Conservation (phyloP, 2,329 filamentous ascomycete species). For the Cytospora paraplurivora region DNA sequence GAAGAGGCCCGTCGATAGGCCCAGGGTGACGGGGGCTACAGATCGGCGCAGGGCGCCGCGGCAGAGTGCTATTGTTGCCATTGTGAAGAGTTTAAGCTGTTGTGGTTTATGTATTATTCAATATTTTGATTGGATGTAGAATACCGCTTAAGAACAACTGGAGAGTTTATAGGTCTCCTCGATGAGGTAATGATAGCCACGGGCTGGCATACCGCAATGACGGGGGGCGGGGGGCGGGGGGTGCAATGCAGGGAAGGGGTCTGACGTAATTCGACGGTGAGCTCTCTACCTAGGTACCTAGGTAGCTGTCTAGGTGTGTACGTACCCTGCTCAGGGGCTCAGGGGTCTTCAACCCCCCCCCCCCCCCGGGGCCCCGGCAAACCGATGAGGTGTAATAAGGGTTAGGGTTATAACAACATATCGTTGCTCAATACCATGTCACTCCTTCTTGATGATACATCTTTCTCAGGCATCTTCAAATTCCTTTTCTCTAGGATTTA, state of each 20-base stretch:
- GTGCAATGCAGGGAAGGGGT: background rate
- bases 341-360: too few species aligned
- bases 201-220: background rate
- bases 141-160: background rate
- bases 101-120: background rate
- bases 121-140: background rate
- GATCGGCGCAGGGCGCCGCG: slow-evolving; percentile 32
- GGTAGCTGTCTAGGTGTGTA: too few species aligned
- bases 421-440: too few species aligned
- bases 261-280: slow-evolving; percentile 3
- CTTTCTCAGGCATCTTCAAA: too few species aligned
- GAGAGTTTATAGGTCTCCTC: background rate
- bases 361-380: too few species aligned
- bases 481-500: too few species aligned
- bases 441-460: too few species aligned
- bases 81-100: background rate
- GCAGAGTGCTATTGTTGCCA: slow-evolving; percentile 29
- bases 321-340: too few species aligned
- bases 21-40: slow-evolving; percentile 32
- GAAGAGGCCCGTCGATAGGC: slow-evolving; percentile 33
- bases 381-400: too few species aligned
- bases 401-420: too few species aligned
- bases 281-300: background rate
- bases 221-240: background rate
- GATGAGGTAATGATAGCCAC: background rate